Percentiles rank a stretch among this genome's conserved stretches.
Evolutionary conservation across 2,329 filamentous ascomycete species (phyloP).

Genomic region (Juglanconis oblonga): DNA sequence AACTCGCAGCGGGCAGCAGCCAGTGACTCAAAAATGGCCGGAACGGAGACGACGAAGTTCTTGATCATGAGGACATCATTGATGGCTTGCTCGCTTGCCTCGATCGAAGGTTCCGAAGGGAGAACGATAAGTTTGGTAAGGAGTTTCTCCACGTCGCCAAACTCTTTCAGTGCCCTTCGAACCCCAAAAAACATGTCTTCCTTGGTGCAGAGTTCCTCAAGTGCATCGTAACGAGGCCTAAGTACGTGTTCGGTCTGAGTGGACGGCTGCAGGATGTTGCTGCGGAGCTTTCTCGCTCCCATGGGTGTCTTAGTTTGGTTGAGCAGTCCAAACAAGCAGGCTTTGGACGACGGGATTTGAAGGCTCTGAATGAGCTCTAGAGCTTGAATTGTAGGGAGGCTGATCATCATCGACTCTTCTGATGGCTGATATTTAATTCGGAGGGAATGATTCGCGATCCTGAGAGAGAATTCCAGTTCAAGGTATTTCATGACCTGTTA

Average conservation of each 20-base stretch:
- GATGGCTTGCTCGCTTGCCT: constrained; percentile 74
- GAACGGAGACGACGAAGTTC: constrained; percentile 69
- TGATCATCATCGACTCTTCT: constrained; percentile 94
- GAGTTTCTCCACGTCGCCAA: constrained; percentile 75
- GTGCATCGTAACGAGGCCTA: constrained; percentile 70
- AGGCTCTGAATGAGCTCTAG: constrained; percentile 90
- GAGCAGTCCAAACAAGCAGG: constrained; percentile 80
- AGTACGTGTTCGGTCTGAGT: constrained; percentile 67
- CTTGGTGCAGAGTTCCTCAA: constrained; percentile 77
- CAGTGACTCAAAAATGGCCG: constrained; percentile 66
- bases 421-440: constrained; percentile 84
- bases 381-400: constrained; percentile 80
- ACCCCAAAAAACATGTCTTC: constrained; percentile 82
- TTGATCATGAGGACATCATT: constrained; percentile 88
- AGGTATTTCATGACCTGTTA: constrained; percentile 75
- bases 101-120: constrained; percentile 61
- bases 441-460: constrained; percentile 75
- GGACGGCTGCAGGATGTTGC: constrained; percentile 84
- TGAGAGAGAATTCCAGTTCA: constrained; percentile 64
- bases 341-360: constrained; percentile 71
- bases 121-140: constrained; percentile 82
- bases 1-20: constrained; percentile 61
- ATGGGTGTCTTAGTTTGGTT: constrained; percentile 86
- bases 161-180: constrained; percentile 69
- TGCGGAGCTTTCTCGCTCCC: constrained; percentile 79